Conservation (phyloP, 2,329 filamentous ascomycete genomes). For the Chrysoporthe austroafricana region DNA sequence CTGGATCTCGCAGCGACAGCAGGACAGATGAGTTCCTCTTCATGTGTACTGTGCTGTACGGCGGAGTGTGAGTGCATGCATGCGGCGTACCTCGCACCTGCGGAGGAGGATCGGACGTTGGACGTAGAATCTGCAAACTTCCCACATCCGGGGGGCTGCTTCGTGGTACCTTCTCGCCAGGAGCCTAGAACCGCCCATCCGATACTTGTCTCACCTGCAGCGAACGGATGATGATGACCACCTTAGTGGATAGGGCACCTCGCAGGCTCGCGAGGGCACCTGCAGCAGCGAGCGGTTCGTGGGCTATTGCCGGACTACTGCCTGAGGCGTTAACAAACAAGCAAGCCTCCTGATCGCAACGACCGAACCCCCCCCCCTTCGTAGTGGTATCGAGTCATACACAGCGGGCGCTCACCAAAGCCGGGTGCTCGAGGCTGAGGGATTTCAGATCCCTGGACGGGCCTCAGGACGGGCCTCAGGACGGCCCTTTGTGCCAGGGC, state of each 20-base stretch:
- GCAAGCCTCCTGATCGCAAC: not conserved
- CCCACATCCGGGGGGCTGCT: not conserved
- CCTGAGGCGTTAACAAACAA: not conserved
- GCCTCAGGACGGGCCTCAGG: not conserved
- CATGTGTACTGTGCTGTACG: slow-evolving; percentile 1
- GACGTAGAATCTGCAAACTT: not conserved
- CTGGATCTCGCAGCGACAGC: not conserved
- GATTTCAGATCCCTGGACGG: slow-evolving; percentile 8
- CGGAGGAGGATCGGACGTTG: not conserved
- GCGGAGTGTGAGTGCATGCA: not conserved
- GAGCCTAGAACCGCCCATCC: not conserved
- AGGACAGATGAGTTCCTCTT: not conserved
- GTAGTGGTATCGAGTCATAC: not conserved
- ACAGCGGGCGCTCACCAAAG: not conserved
- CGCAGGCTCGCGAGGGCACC: not conserved
- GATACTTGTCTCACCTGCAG: not conserved
- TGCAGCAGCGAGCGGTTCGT: not conserved
- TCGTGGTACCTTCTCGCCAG: not conserved
- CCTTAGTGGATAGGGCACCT: not conserved
- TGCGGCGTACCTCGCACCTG: not conserved
- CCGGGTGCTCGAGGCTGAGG: not conserved
- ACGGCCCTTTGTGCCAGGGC: not conserved
- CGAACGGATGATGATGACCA: not conserved
- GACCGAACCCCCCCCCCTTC: too few relatives aligned
- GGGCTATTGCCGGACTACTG: not conserved